phyloP scores from a whole-genome alignment of 208 protist species.

The Leishmania arabica region DNA sequence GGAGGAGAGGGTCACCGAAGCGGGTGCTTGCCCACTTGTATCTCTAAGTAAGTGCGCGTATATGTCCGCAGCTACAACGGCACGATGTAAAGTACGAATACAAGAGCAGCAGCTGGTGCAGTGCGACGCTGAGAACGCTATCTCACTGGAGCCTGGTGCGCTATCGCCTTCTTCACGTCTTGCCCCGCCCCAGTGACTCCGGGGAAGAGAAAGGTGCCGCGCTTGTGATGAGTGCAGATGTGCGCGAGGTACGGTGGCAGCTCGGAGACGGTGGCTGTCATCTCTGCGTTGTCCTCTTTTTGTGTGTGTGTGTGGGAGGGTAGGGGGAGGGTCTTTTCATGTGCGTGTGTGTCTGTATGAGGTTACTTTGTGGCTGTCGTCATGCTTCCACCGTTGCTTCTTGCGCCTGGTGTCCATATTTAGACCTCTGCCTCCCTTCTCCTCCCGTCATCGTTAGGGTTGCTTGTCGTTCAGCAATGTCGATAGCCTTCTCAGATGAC shows the following conservation, averaged over 20 bases:
- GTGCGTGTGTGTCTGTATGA: background rate
- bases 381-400: background rate
- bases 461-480: background rate
- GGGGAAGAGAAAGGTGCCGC: background rate
- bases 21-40: background rate
- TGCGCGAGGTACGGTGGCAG: background rate
- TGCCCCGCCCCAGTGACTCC: background rate
- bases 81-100: slow-evolving; percentile 3
- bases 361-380: background rate
- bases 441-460: too few relatives aligned
- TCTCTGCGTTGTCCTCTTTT: background rate
- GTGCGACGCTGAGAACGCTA: background rate
- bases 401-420: background rate
- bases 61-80: background rate
- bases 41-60: background rate
- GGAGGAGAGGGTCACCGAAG: background rate
- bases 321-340: background rate
- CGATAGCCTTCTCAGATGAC: background rate
- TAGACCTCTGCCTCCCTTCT: background rate
- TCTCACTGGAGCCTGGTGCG: background rate
- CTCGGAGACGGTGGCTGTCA: background rate
- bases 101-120: background rate
- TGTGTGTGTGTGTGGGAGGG: background rate
- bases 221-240: background rate
- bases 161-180: background rate